Evolutionary conservation across 2,329 filamentous ascomycete species (phyloP).

Genomic region (Colletotrichum musae): DNA sequence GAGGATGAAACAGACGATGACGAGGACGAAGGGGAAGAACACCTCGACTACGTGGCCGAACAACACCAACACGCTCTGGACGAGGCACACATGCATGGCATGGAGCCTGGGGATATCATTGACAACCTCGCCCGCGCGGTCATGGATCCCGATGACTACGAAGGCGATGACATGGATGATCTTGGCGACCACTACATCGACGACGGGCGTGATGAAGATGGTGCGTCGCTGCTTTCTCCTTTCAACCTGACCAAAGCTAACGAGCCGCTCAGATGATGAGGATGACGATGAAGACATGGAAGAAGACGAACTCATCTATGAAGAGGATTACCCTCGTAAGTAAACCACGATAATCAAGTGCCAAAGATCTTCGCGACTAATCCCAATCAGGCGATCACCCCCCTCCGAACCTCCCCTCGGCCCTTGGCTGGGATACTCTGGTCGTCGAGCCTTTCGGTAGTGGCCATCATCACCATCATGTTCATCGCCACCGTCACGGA

Average conservation of each 20-base stretch:
- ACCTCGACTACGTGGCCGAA: slow-evolving; percentile 69
- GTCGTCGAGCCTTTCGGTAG: slow-evolving; percentile 64
- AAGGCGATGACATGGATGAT: slow-evolving; percentile 66
- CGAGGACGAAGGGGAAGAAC: slow-evolving; percentile 65
- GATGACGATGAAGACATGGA: slow-evolving; percentile 81
- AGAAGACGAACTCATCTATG: slow-evolving; percentile 76
- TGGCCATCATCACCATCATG: slow-evolving; percentile 62
- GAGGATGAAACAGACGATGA: slow-evolving; percentile 73
- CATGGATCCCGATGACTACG: slow-evolving; percentile 65
- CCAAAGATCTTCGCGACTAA: slow-evolving; percentile 1
- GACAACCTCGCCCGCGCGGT: slow-evolving; percentile 71
- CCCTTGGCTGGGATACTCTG: slow-evolving; percentile 72
- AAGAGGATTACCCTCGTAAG: slow-evolving; percentile 70
- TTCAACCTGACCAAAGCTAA: slow-evolving; percentile 41
- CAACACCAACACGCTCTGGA: slow-evolving; percentile 68
- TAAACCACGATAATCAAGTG: not conserved
- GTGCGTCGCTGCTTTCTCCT: slow-evolving; percentile 48
- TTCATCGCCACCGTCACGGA: slow-evolving; percentile 67
- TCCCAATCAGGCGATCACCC: slow-evolving; percentile 57
- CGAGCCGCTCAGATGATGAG: slow-evolving; percentile 55
- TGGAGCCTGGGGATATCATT: slow-evolving; percentile 62
- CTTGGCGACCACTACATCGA: slow-evolving; percentile 68
- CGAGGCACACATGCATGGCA: slow-evolving; percentile 61
- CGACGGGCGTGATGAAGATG: slow-evolving; percentile 73
- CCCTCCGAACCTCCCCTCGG: slow-evolving; percentile 59